A percentile compares a stretch with the other conserved stretches of the same genome.
Evolutionary conservation across 805 yeast genomes (phyloP).

Genomic region (Schwanniomyces vanrijiae): DNA sequence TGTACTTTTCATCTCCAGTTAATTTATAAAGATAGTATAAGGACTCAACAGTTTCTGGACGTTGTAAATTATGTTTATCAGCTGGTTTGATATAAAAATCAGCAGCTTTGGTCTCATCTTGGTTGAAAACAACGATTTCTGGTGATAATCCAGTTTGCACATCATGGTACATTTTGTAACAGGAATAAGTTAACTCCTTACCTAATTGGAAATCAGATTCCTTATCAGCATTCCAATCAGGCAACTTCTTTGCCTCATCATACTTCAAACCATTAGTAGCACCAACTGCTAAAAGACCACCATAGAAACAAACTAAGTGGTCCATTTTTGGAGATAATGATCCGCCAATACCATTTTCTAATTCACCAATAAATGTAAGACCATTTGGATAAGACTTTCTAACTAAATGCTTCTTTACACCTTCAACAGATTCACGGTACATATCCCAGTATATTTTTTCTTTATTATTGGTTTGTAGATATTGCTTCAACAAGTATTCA

Average conservation of each 20-base stretch:
- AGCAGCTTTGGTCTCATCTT: slow-evolving; percentile 36
- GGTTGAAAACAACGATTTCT: slow-evolving; percentile 83
- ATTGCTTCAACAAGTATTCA: slow-evolving; percentile 84
- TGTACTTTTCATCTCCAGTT: slow-evolving; percentile 76
- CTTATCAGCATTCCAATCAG: slow-evolving; percentile 57
- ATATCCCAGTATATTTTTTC: slow-evolving; percentile 64
- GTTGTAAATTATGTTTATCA: slow-evolving; percentile 83
- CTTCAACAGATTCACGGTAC: slow-evolving; percentile 76
- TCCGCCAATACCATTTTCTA: slow-evolving; percentile 65
- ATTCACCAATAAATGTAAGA: slow-evolving; percentile 74
- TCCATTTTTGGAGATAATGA: slow-evolving; percentile 77
- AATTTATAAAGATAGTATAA: slow-evolving; percentile 76
- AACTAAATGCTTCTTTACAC: slow-evolving; percentile 69
- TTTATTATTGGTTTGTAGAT: slow-evolving; percentile 67
- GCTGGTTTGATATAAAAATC: slow-evolving; percentile 70
- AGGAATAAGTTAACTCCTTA: slow-evolving; percentile 72
- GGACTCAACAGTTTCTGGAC: slow-evolving; percentile 94
- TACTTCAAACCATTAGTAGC: slow-evolving; percentile 75
- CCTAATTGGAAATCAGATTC: slow-evolving; percentile 70
- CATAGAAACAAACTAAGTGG: slow-evolving; percentile 88
- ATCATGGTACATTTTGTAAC: slow-evolving; percentile 81
- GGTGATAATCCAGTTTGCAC: slow-evolving; percentile 79
- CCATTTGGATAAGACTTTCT: slow-evolving; percentile 60
- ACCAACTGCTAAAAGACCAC: slow-evolving; percentile 85
- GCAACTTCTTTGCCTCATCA: slow-evolving; percentile 51